Percentiles rank a stretch among this genome's conserved stretches.
These are phyloP conservation scores for Adansonia madagascariensis DNA, from an alignment of 441 rosid genomes.

Conservation along the genomic window DNA sequence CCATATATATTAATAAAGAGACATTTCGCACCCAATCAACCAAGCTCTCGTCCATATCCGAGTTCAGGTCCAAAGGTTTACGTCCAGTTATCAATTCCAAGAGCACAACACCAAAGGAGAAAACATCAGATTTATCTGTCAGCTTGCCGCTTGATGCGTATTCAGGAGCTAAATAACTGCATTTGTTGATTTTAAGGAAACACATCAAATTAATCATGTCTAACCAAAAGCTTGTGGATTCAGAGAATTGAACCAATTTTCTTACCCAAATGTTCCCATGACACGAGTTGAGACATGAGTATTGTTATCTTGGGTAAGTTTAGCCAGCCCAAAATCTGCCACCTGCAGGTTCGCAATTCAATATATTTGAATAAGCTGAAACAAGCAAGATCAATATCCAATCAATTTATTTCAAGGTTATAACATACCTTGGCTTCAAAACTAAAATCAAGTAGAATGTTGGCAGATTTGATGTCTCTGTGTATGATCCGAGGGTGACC, in stretches of 20 bases:
- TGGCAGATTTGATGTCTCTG: constrained; percentile 82
- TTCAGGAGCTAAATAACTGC: constrained; percentile 93
- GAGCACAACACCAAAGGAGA: constrained; percentile 86
- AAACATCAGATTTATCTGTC: constrained; percentile 90
- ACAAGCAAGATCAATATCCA: background rate
- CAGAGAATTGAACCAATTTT: constrained; percentile 11
- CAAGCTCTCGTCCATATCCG: constrained; percentile 75
- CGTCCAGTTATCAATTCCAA: constrained; percentile 83
- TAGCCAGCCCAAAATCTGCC: constrained; percentile 90
- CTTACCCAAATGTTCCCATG: constrained; percentile 97
- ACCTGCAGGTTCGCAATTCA: constrained; percentile 46
- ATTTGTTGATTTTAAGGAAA: constrained; percentile 9
- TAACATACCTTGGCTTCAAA: constrained; percentile 68
- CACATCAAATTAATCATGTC: constrained; percentile 6
- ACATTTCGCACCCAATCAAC: constrained; percentile 69
- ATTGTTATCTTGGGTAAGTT: constrained; percentile 59
- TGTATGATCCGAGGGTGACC: constrained; percentile 90
- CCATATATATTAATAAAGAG: background rate
- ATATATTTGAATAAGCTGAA: background rate
- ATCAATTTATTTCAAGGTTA: background rate
- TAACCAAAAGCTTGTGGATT: background rate
- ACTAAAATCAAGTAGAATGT: constrained; percentile 69
- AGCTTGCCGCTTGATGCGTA: constrained; percentile 91
- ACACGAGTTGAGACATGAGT: constrained; percentile 93
- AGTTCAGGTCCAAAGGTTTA: constrained; percentile 60